phyloP scores from a whole-genome alignment of 2,329 filamentous ascomycete species.

The Lachnum nothofagi region DNA sequence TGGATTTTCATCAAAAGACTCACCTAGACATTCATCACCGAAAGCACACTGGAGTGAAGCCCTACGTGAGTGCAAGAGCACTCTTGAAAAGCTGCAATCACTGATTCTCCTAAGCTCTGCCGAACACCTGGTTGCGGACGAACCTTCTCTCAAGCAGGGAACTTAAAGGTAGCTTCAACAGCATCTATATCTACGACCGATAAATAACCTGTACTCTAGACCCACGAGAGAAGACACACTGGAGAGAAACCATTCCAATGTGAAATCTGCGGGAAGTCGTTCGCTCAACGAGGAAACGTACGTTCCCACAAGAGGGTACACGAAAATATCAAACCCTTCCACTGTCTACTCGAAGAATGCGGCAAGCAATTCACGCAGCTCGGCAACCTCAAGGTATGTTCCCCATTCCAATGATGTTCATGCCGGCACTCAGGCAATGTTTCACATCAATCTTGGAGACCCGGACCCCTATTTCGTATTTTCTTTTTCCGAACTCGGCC shows the following conservation, averaged over 20 bases:
- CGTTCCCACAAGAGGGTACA: constrained; percentile 80
- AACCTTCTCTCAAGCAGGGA: constrained; percentile 83
- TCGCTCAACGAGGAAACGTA: constrained; percentile 81
- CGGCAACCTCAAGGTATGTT: constrained; percentile 78
- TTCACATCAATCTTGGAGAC: constrained; percentile 12
- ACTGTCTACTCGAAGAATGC: constrained; percentile 77
- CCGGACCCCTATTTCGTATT: constrained; percentile 9
- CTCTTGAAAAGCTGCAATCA: constrained; percentile 14
- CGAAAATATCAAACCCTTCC: constrained; percentile 69
- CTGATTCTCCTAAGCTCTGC: constrained; percentile 43
- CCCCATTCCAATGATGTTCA: not conserved
- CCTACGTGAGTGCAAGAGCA: constrained; percentile 64
- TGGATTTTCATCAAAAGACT: constrained; percentile 85
- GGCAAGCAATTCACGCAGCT: constrained; percentile 84
- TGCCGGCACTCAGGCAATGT: constrained; percentile 7
- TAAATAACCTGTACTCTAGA: constrained; percentile 43
- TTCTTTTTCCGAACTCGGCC: not conserved
- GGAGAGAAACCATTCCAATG: constrained; percentile 82
- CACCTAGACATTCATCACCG: constrained; percentile 86
- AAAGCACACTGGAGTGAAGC: constrained; percentile 83
- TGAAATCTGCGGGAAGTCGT: constrained; percentile 72
- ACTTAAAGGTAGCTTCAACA: constrained; percentile 63
- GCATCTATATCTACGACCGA: not conserved
- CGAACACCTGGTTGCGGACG: constrained; percentile 68
- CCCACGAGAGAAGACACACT: constrained; percentile 81